A percentile compares a stretch with the other conserved stretches of the same genome.
phyloP scores from a whole-genome alignment of 2,329 filamentous ascomycete species.

The Lomentospora prolificans region DNA sequence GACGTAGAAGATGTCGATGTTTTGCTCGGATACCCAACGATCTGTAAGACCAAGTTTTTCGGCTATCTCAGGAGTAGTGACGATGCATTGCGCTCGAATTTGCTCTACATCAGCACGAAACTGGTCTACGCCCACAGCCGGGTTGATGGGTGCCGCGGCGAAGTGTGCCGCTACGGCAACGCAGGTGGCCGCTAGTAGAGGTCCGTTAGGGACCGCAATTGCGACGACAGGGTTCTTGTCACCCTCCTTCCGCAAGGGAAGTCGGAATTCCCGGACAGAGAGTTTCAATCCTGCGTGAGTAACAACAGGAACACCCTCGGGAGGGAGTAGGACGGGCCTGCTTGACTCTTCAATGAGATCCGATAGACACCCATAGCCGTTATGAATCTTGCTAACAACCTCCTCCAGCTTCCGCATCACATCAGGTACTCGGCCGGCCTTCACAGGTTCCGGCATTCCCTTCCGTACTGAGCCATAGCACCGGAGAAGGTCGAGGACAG shows the following conservation, averaged over 20 bases:
- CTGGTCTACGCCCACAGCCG: slow-evolving; percentile 36
- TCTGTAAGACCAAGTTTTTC: slow-evolving; percentile 26
- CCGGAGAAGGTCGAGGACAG: slow-evolving; percentile 17
- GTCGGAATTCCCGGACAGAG: slow-evolving; percentile 23
- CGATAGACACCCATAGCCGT: slow-evolving; percentile 27
- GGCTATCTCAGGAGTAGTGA: slow-evolving; percentile 32
- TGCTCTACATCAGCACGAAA: slow-evolving; percentile 40
- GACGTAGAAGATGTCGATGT: slow-evolving; percentile 28
- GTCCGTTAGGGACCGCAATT: slow-evolving; percentile 43
- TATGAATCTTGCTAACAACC: slow-evolving; percentile 17
- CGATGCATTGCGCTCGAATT: slow-evolving; percentile 32
- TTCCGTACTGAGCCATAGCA: slow-evolving; percentile 25
- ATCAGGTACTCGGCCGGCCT: slow-evolving; percentile 16
- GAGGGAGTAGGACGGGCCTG: slow-evolving; percentile 19
- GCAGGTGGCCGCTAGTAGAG: slow-evolving; percentile 38
- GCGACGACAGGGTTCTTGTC: slow-evolving; percentile 32
- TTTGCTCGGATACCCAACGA: slow-evolving; percentile 19
- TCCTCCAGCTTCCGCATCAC: slow-evolving; percentile 13
- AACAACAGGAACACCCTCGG: slow-evolving; percentile 17
- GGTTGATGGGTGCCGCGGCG: slow-evolving; percentile 41
- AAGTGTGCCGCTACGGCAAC: slow-evolving; percentile 40
- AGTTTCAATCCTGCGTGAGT: slow-evolving; percentile 21
- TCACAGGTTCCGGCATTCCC: slow-evolving; percentile 24
- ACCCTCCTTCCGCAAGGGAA: slow-evolving; percentile 15
- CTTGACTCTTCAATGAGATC: slow-evolving; percentile 21